Percentiles rank a stretch among this genome's conserved stretches.
These are phyloP conservation scores for Hirschioporus abietinus DNA, from an alignment of 768 basidiomycete genomes.

Conservation along the genomic window DNA sequence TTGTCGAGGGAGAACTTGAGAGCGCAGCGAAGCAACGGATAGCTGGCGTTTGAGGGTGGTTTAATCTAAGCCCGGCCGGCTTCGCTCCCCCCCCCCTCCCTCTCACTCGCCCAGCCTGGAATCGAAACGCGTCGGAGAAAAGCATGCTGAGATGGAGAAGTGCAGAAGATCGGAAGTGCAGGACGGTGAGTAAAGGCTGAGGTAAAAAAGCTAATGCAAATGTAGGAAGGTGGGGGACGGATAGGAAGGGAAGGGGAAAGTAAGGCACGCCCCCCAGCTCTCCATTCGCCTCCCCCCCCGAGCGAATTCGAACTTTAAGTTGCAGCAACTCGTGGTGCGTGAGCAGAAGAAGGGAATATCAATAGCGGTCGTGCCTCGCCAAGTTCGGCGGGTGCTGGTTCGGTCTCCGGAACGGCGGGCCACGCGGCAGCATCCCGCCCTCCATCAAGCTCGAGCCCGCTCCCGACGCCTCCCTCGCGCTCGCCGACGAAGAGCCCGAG, in stretches of 20 bases:
- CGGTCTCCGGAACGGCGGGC: slow-evolving; percentile 3
- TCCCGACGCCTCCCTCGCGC: neutral
- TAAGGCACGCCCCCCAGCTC: neutral
- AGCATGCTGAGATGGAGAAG: neutral
- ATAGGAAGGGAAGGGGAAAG: neutral
- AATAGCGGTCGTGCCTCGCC: neutral
- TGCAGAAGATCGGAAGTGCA: neutral
- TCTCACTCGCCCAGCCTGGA: too few relatives aligned
- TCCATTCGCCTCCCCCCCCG: neutral
- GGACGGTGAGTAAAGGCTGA: neutral
- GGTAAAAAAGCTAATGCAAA: too few relatives aligned
- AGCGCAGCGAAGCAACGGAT: too few relatives aligned
- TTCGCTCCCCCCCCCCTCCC: too few relatives aligned
- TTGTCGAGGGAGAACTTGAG: too few relatives aligned
- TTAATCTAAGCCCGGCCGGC: too few relatives aligned
- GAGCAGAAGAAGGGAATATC: neutral
- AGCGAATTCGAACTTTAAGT: neutral
- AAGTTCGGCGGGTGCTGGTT: slow-evolving; percentile 3
- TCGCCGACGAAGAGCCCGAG: neutral
- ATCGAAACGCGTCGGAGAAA: too few relatives aligned
- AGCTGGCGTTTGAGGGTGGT: too few relatives aligned
- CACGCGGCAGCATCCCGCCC: neutral
- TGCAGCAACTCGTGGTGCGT: neutral
- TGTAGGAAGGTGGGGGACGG: neutral
- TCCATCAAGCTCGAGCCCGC: neutral